Evolutionary conservation across 768 basidiomycete genomes (phyloP), one percentile per base, ranked within the genome.

Genomic region (Phallus indusiatus): DNA sequence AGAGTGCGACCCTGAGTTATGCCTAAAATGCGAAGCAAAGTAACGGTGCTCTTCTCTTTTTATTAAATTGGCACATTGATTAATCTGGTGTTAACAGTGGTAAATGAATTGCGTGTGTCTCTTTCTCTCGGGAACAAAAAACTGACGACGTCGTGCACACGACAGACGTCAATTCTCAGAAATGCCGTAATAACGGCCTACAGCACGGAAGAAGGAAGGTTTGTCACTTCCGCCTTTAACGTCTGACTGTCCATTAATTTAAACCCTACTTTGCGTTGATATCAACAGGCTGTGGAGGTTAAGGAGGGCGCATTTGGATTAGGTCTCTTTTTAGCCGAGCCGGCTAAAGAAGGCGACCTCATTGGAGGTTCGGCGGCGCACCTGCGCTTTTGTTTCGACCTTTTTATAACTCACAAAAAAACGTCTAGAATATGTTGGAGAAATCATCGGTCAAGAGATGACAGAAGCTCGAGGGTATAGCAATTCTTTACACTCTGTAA

Each of bases 1-100:
- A 36, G 88, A 89, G 67, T 90, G 88, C 60, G 85, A 88, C 67
- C 84, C 85, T 2, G 81, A 82, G 36, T 59, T 86, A 9, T 90
- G 88, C 61, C 6, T 64, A 11, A 71, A 71, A 12, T 85, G 85
- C 65, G 70, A 73, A 61, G 73, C 77, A 56, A 76, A 67, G 82
- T 83, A 48, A n/a, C n/a, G 63, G 76, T 71, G 18, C 53, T 37
- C 24, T 28, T 46, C 42, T 17, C 60, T 59, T 51, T 12, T 34
- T 51, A 12, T 51, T 28, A 28, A 28, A 28, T 7, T 28, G 7
- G 28, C 28, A 28, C 28, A 28, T 7, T 28, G 28, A 28, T 28
- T 28, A 28, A 7, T 28, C 7, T 28, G 28, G 7, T 28, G 28
- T 7, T 7, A 7, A 54, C 28, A 54, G 53, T 36, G 53, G 53